These are phyloP conservation scores for Phytophthora hibernalis DNA, from an alignment of 352 stramenopile genomes.

Conservation along the genomic window DNA sequence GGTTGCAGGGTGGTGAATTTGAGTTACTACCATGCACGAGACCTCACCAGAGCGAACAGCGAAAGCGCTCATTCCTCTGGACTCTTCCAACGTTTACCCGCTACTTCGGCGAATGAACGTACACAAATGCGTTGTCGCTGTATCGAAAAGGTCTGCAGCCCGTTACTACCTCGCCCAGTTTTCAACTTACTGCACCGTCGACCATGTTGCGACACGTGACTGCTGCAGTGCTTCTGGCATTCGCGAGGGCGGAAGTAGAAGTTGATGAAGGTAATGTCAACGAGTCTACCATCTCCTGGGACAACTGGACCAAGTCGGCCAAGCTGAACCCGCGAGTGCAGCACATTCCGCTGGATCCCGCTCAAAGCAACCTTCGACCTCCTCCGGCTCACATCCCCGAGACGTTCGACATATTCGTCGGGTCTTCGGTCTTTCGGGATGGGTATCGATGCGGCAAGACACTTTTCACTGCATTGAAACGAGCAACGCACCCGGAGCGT, in stretches of 20 bases:
- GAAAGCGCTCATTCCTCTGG: constrained; percentile 2
- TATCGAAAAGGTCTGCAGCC: constrained; percentile 4
- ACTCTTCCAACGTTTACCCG: constrained; percentile 4
- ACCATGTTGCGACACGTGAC: constrained; percentile 17
- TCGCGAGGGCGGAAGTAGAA: constrained; percentile 2
- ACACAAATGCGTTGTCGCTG: background rate
- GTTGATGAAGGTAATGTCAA: constrained; percentile 5
- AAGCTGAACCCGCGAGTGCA: constrained; percentile 70
- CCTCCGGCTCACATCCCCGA: constrained; percentile 58
- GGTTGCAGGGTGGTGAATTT: no score
- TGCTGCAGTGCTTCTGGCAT: background rate
- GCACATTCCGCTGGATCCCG: constrained; percentile 58
- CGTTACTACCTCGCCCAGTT: no score
- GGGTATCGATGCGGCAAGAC: constrained; percentile 81
- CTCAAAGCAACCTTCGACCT: constrained; percentile 50
- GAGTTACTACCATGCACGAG: background rate
- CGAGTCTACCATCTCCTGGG: constrained; percentile 27
- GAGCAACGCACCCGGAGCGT: constrained; percentile 63
- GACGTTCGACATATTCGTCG: constrained; percentile 67
- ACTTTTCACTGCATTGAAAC: constrained; percentile 74
- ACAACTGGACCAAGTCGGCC: constrained; percentile 29
- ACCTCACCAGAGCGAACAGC: background rate
- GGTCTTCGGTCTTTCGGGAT: constrained; percentile 81
- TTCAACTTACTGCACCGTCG: background rate
- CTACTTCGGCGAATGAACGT: background rate